Percentiles rank a stretch among this genome's conserved stretches.
Evolutionary conservation across 192 early-diverging fungal genomes (phyloP).

Genomic region (Powellomyces hirtus): DNA sequence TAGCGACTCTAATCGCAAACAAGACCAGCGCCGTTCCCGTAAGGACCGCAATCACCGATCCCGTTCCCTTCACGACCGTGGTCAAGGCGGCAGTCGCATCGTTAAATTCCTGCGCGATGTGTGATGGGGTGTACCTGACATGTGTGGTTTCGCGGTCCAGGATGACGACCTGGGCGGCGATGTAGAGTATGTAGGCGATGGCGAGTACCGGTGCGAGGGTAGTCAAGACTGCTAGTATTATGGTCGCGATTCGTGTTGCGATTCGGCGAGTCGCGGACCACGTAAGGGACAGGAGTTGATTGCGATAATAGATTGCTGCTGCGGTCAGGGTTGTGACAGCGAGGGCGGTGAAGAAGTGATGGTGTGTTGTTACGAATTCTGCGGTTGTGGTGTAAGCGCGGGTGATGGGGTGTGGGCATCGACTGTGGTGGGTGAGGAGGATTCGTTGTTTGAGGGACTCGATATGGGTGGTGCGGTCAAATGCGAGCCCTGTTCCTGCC

Average conservation of each 20-base stretch:
- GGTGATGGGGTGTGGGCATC: background rate
- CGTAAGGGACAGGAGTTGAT: background rate
- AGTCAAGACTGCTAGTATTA: background rate
- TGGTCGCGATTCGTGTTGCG: background rate
- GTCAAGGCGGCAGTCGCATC: background rate
- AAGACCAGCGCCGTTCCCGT: background rate
- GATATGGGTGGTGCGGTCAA: background rate
- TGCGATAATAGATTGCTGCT: background rate
- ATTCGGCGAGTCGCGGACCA: background rate
- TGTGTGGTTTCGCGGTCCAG: background rate
- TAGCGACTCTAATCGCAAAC: background rate
- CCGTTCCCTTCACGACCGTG: background rate
- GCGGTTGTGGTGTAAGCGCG: background rate
- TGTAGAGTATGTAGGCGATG: slow-evolving; percentile 17
- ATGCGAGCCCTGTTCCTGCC: background rate
- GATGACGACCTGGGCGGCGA: slow-evolving; percentile 3
- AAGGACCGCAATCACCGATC: background rate
- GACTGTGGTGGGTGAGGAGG: background rate
- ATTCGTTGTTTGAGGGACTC: background rate
- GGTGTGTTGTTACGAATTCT: background rate
- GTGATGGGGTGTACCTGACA: background rate
- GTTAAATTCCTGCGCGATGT: background rate
- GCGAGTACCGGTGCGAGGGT: background rate
- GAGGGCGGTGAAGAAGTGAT: background rate
- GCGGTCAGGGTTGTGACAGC: background rate